Conservation (phyloP, 2,329 filamentous ascomycete species). For the Furcasterigmium furcatum region DNA sequence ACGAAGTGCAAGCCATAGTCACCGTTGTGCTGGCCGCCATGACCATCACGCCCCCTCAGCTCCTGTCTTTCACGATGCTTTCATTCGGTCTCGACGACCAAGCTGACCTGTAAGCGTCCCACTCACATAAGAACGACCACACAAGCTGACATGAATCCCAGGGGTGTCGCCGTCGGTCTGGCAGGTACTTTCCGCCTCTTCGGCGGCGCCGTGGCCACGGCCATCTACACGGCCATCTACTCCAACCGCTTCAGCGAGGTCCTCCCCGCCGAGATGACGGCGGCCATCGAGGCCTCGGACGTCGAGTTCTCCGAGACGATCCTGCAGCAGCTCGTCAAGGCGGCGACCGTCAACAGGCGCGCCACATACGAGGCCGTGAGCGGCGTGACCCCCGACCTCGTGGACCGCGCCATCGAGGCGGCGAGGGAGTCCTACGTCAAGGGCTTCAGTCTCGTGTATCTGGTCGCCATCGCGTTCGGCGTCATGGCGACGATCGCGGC, state of each 20-base stretch:
- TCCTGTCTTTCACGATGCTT: constrained; percentile 29
- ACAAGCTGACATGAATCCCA: constrained; percentile 3
- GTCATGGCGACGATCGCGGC: constrained; percentile 24
- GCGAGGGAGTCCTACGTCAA: constrained; percentile 27
- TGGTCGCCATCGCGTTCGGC: constrained; percentile 30
- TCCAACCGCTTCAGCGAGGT: constrained; percentile 21
- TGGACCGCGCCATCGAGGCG: constrained; percentile 20
- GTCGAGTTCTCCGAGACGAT: constrained; percentile 13
- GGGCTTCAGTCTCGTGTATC: constrained; percentile 28
- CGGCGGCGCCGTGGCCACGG: constrained; percentile 30
- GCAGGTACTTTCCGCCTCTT: constrained; percentile 31
- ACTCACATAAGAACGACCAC: no score
- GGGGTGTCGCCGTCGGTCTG: constrained; percentile 30
- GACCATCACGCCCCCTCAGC: constrained; percentile 25
- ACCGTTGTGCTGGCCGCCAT: constrained; percentile 24
- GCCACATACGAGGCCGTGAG: constrained; percentile 25
- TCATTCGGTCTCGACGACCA: constrained; percentile 29
- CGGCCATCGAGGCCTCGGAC: constrained; percentile 14
- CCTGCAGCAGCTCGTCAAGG: constrained; percentile 18
- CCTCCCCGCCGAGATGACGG: constrained; percentile 15
- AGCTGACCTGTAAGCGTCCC: constrained; percentile 20
- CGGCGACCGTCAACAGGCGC: constrained; percentile 23
- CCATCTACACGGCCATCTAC: constrained; percentile 32
- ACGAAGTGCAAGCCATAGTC: constrained; percentile 28
- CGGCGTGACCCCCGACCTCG: constrained; percentile 20